phyloP scores from a whole-genome alignment of 1,284 basidiomycete species.

The Chalciporus sp. region DNA sequence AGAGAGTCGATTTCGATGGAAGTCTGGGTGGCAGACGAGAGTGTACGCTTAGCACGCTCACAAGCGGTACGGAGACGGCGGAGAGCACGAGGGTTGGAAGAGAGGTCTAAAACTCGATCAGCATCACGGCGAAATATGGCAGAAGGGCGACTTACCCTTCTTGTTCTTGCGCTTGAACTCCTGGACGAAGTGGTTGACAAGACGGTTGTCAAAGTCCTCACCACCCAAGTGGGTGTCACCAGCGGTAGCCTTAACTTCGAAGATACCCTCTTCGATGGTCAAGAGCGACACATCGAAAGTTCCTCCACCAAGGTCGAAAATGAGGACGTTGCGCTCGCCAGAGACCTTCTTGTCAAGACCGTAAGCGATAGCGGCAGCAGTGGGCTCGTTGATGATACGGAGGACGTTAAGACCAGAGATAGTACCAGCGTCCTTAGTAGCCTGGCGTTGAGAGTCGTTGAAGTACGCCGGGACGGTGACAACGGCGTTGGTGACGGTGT shows the following conservation, averaged over 20 bases:
- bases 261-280: slow-evolving; percentile 98
- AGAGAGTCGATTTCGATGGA: slow-evolving; percentile 99
- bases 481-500: slow-evolving; percentile 83
- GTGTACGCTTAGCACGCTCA: slow-evolving; percentile 98
- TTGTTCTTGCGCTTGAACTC: slow-evolving; percentile 99
- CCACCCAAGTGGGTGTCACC: slow-evolving; percentile 99
- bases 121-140: not conserved
- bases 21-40: slow-evolving; percentile 96
- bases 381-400: slow-evolving; percentile 97
- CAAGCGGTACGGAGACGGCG: slow-evolving; percentile 97
- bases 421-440: slow-evolving; percentile 92
- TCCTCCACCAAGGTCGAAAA: slow-evolving; percentile 99
- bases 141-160: slow-evolving; percentile 62
- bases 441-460: slow-evolving; percentile 96
- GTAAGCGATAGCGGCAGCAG: slow-evolving; percentile 93
- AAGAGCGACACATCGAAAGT: slow-evolving; percentile 99
- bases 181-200: slow-evolving; percentile 97
- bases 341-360: slow-evolving; percentile 89
- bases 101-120: slow-evolving; percentile 64
- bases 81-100: slow-evolving; percentile 91
- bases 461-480: slow-evolving; percentile 97
- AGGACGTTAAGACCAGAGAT: slow-evolving; percentile 92
- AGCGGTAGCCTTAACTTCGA: slow-evolving; percentile 98
- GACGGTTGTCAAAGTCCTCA: slow-evolving; percentile 98
- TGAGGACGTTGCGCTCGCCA: slow-evolving; percentile 91